Evolutionary conservation across 129 eudicot species (phyloP).

Genomic region (Centaurea solstitialis): DNA sequence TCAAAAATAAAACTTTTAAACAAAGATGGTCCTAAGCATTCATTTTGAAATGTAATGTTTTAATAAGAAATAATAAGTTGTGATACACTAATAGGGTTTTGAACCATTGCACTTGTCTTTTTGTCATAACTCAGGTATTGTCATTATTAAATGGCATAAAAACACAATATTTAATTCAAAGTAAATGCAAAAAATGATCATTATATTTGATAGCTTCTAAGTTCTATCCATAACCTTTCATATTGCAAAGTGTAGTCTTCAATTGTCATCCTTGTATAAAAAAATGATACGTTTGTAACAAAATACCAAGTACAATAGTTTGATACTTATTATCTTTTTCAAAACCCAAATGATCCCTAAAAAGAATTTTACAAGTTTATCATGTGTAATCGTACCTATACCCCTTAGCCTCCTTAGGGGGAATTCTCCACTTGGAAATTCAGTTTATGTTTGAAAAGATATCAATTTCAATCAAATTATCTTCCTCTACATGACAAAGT

Average conservation of each 20-base stretch:
- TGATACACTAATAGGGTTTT: neutral
- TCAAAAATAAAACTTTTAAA: neutral
- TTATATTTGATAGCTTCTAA: neutral
- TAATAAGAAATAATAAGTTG: neutral
- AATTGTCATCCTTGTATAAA: neutral
- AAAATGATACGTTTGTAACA: neutral
- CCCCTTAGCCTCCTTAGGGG: neutral
- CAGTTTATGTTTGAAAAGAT: conserved; percentile 38
- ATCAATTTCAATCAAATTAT: conserved; percentile 80
- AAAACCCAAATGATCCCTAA: neutral
- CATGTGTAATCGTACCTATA: conserved; percentile 21
- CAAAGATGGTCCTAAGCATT: neutral
- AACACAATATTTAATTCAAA: neutral
- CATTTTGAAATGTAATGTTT: neutral
- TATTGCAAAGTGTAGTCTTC: neutral
- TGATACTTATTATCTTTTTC: neutral
- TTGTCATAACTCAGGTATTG: neutral
- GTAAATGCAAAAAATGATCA: neutral
- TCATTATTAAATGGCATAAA: neutral
- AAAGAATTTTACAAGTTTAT: neutral
- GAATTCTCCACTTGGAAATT: conserved; percentile 22
- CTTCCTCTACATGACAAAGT: conserved; percentile 61
- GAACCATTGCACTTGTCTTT: neutral
- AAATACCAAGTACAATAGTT: neutral
- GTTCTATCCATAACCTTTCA: neutral